Evolutionary conservation across 176 grass and related monocot genomes (phyloP), one percentile per base, ranked within the genome.

Genomic region (Eleusine indica): DNA sequence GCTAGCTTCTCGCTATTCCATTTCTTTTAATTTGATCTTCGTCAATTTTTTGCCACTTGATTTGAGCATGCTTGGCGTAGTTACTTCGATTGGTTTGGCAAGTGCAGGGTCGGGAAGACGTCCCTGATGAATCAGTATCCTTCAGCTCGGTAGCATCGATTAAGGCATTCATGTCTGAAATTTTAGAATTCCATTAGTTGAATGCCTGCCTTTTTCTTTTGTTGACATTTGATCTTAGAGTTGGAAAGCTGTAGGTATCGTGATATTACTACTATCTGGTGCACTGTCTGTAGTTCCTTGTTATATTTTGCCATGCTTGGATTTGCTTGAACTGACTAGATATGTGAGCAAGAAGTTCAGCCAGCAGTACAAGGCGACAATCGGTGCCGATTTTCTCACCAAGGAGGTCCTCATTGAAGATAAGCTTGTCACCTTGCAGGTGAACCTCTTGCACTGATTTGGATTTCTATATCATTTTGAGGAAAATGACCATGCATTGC

Each of bases 101-200:
- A 41, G 48, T 74, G 56, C 85, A 98, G 96, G 52, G 96, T 98
- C 9, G 96, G 96, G 9, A 98, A 98, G 96, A 98, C 96, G 61
- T 98, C 96, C 51, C 78, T 98, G 83, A 98, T 98, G 96, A 95
- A 98, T 65, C 93, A 98, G 93, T 95, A 98, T 95, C 96, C 93
- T 95, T 88, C 66, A 7, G 32, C 52, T 21, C 53, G 7, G 30
- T 49, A 37, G 2, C 21, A 21, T 70, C 83, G 19, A 53, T 61
- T 25, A 25, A 56, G 14, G 4, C 12, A 14, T 66, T 16, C 28
- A 5, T 32, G 3, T 14, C 10, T 35, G 68, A 13, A 46, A 0
- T 35, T 18, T 47, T 17, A 18, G 10, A 12, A 37, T 14, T 14
- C 16, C 13, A 48, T 13, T 8, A 32, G 62, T 67, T 29, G 7